Evolutionary conservation across 768 basidiomycete genomes (phyloP).

Genomic region (Dacryopinax spathularia): DNA sequence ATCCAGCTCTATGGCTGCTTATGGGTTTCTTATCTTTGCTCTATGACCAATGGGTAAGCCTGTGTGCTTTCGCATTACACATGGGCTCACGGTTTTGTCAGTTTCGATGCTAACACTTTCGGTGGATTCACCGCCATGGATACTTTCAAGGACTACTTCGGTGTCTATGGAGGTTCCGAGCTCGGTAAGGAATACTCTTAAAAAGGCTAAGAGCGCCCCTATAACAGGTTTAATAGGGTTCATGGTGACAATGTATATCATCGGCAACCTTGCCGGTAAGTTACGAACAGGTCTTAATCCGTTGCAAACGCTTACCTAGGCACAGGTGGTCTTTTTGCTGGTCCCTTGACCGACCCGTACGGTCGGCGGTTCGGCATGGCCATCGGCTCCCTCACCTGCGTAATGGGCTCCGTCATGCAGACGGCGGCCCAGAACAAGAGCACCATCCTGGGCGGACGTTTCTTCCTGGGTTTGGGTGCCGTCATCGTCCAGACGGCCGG

Average conservation of each 20-base stretch:
- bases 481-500: constrained; percentile 30
- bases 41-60: constrained; percentile 18
- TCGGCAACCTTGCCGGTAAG: constrained; percentile 15
- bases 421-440: constrained; percentile 11
- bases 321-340: constrained; percentile 13
- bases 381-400: constrained; percentile 14
- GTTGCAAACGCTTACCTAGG: not conserved
- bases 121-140: constrained; percentile 20
- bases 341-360: constrained; percentile 15
- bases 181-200: not conserved
- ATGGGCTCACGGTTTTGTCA: not conserved
- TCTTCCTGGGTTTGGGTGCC: constrained; percentile 14
- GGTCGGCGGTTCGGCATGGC: constrained; percentile 20
- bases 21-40: constrained; percentile 20
- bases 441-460: constrained; percentile 15
- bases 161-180: constrained; percentile 10
- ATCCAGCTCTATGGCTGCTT: constrained; percentile 11
- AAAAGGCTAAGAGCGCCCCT: not conserved
- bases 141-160: constrained; percentile 18
- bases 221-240: constrained; percentile 9
- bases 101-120: constrained; percentile 21
- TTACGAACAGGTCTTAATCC: constrained; percentile 9
- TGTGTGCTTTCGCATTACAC: not conserved
- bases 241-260: constrained; percentile 20
- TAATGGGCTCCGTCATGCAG: constrained; percentile 13